Evolutionary conservation across 1,284 basidiomycete genomes (phyloP).

Genomic region (Sanghuangporus baumii): DNA sequence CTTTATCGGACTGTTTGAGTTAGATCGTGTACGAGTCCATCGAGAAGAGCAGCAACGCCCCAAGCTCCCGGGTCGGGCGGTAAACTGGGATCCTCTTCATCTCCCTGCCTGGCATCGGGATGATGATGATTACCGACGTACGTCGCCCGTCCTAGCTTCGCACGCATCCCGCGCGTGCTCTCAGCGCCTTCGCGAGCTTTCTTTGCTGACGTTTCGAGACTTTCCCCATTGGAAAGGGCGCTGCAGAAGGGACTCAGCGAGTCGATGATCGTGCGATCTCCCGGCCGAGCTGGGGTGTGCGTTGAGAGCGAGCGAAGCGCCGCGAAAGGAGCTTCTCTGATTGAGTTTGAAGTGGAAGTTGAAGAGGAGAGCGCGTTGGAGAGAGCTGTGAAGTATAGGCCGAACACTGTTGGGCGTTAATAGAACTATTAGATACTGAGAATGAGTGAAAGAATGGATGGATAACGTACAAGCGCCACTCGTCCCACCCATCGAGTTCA

Average conservation of each 20-base stretch:
- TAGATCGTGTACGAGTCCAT: constrained; percentile 32
- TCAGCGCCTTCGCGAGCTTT: constrained; percentile 40
- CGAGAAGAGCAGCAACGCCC: constrained; percentile 38
- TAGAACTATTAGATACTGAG: neutral
- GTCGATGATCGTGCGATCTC: constrained; percentile 51
- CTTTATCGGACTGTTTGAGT: neutral
- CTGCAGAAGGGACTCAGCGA: constrained; percentile 44
- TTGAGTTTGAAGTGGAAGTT: constrained; percentile 16
- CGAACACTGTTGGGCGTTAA: constrained; percentile 34
- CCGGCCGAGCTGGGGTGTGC: constrained; percentile 47
- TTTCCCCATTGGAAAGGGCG: constrained; percentile 27
- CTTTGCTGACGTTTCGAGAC: constrained; percentile 31
- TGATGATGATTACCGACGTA: constrained; percentile 34
- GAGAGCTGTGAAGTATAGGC: constrained; percentile 45
- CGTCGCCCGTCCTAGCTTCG: constrained; percentile 43
- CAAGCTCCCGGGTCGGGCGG: constrained; percentile 52
- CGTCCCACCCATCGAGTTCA: constrained; percentile 33
- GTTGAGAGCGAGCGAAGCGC: constrained; percentile 32
- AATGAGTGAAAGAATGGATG: neutral
- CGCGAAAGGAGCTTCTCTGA: constrained; percentile 22
- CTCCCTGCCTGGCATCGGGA: constrained; percentile 18
- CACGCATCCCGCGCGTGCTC: constrained; percentile 40
- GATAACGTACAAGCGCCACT: constrained; percentile 25
- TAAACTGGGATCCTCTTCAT: constrained; percentile 2
- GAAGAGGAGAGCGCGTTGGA: constrained; percentile 26